Evolutionary conservation across 257 asterid genomes (phyloP), one percentile per base, ranked within the genome.

Genomic region (Cinchona pubescens): DNA sequence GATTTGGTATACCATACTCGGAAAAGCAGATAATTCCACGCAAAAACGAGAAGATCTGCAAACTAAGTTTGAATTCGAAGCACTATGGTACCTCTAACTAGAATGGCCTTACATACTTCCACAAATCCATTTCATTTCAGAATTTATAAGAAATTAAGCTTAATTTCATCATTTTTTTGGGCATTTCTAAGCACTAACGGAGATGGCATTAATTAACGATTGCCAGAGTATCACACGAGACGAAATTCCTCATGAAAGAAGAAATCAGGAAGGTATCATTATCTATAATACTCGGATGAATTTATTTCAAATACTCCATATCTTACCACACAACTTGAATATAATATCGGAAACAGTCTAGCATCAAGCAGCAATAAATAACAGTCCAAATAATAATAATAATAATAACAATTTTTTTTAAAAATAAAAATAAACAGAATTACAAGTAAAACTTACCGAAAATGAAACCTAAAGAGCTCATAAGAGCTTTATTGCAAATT

Each of bases 401-500:
- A 66, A 11, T 38, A 18, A 65, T 23, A 49, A 61, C n/a, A n/a
- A n/a, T n/a, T n/a, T n/a, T n/a, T n/a, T n/a, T n/a, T 25, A 21
- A 65, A 14, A 6, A 37, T 15, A 16, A 19, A 6, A 5, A 5
- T 10, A 73, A 74, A 71, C 9, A 73, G 23, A 42, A 30, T 18
- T 15, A 0, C 75, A 37, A n/a, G 53, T 74, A 43, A 10, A n/a
- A 75, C 95, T 89, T 83, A 89, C 97, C 96, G 43, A 92, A 92
- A 75, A 80, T 91, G 77, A 92, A 90, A 80, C 91, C 88, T 65
- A 92, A 76, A 58, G 85, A 67, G 86, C 96, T 92, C 96, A 90
- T 90, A 48, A 90, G 97, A 79, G 96, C 94, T 79, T 92, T 90
- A 70, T 92, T 92, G 67, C 95, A 92, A 56, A 92, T 92, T 82